Conservation (phyloP, 352 stramenopile genomes). For the Phytopythium cucurbitacearum region DNA sequence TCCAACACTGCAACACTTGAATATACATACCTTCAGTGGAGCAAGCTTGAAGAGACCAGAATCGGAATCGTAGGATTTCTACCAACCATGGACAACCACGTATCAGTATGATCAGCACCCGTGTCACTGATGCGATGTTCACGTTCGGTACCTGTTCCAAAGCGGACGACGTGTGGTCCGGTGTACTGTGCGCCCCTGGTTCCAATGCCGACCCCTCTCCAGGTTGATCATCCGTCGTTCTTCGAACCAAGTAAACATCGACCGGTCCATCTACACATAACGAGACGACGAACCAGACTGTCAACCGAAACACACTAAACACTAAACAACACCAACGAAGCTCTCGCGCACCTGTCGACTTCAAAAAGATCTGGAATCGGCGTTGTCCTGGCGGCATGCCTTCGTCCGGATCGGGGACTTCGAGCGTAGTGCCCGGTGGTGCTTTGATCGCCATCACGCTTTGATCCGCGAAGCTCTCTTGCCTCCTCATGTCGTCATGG, state of each 20-base stretch:
- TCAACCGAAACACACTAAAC: neutral
- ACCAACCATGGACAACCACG: neutral
- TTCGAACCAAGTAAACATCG: constrained; percentile 89
- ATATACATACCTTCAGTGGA: constrained; percentile 63
- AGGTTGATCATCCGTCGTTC: constrained; percentile 40
- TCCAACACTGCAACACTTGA: constrained; percentile 2
- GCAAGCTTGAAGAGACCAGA: constrained; percentile 82
- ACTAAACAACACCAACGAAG: constrained; percentile 1
- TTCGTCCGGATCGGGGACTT: constrained; percentile 93
- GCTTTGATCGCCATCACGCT: constrained; percentile 94
- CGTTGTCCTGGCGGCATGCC: constrained; percentile 86
- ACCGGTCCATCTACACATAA: constrained; percentile 67
- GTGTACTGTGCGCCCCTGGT: constrained; percentile 11
- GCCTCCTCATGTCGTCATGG: constrained; percentile 83
- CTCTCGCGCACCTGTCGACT: constrained; percentile 56
- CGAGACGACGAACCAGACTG: neutral
- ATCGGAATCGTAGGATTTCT: constrained; percentile 83
- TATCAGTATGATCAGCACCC: neutral
- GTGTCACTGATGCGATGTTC: neutral
- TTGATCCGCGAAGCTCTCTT: constrained; percentile 84
- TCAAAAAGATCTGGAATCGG: constrained; percentile 94
- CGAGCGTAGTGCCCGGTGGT: constrained; percentile 90
- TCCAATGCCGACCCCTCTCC: constrained; percentile 17
- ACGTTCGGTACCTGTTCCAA: constrained; percentile 48
- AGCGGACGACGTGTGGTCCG: constrained; percentile 30